Base-by-base conservation (phyloP, 257 asterid genomes). In the Solanum gracilifrons region DNA sequence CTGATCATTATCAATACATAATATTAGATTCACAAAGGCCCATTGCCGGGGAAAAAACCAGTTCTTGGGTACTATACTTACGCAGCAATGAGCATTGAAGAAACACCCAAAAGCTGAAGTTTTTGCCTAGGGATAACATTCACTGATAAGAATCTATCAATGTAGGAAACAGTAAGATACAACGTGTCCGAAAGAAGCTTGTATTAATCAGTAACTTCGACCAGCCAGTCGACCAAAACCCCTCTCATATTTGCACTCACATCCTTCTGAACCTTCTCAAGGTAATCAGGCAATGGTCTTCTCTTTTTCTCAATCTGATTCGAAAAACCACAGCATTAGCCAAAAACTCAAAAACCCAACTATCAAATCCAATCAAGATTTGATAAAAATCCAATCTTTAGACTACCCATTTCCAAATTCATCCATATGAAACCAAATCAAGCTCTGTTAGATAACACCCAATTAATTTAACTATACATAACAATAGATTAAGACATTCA, bases 71-170 rank as follows among this genome's bases (percentile, higher is more conserved):
- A 10, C 4, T 77, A n/a, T 15, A 60, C 99, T 93, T 94, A 97
- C 98, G 99, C 94, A 89, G 99, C 98, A 88, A 97, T 93, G 18
- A 96, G 98, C 99, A 97, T 97, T 11, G 99, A 95, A 18, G 99
- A 93, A 90, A 97, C 98, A 27, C 99, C 99, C 51, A 97, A 94
- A 79, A 97, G 98, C 94, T 97, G 99, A 75, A 97, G 99, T 32
- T 43, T 90, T 90, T 94, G 93, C 75, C 98, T 84, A 48, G 71
- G 89, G n/a, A 95, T 86, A 36, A 60, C 90, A 76, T 87, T 93
- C 87, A 41, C 73, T 0, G 99, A 95, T 71, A 95, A 90, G 92
- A 90, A 95, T 88, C 96, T 91, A 76, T 97, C 99, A 0, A 97
- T 88, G 90, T 95, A 95, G 18, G 94, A 86, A 88, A 95, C 95